Evolutionary conservation across 1,284 basidiomycete species (phyloP), one percentile per base, ranked within the genome.

Genomic region (Trametes polyzona): DNA sequence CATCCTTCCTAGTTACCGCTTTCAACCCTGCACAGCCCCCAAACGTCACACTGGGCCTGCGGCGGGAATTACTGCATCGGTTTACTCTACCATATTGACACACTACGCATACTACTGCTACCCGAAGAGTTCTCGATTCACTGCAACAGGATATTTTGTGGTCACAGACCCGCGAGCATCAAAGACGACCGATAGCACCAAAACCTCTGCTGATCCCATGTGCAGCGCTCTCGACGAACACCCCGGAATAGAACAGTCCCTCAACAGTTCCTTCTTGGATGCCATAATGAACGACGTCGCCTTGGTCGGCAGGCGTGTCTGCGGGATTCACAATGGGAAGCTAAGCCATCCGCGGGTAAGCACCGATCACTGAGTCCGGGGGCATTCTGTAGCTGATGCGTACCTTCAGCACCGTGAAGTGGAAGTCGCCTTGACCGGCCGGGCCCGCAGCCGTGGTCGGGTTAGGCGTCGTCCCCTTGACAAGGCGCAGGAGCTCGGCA

Each of bases 321-420:
- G 65, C 66, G 1, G 78, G 74, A 57, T 83, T 73, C 0, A 80
- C 81, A 3, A 86, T 65, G 3, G 83, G 83, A 17, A 86, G 75
- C 83, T 86, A 55, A 2, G 53, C 21, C 26, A 26, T 1, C 43
- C n/a, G n/a, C n/a, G n/a, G n/a, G 16, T 24, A 3, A 26, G 9
- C 36, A 24, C 33, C 11, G 48, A 30, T 46, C 53, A 19, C 37
- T 44, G 21, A 61, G 11, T 11, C 41, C 55, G 32, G 50, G 24
- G 39, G n/a, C 47, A 41, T 46, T 35, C 72, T 47, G 10, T 9
- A n/a, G 3, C 26, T 27, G 16, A 12, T 1, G 6, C 41, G 17
- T 30, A 83, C 81, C 76, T 86, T 85, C 41, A 86, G 68, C 0
- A 86, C 65, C 5, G 78, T 81, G 62, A 84, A 78, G 65, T 86